Conservation (phyloP, 805 yeast species). For the Metschnikowia corniflorae region DNA sequence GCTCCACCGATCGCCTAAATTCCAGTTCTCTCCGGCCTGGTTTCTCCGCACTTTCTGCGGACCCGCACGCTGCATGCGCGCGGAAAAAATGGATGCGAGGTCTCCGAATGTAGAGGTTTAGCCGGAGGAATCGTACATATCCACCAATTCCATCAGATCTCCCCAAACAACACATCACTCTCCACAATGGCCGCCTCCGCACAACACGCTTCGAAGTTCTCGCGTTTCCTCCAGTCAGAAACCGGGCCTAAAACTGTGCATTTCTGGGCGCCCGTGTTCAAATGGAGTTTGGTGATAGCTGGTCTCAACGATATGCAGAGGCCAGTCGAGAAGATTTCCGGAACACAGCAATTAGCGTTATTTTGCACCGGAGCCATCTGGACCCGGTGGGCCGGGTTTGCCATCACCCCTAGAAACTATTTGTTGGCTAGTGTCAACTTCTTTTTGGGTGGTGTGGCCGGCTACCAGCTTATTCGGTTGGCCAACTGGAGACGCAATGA, state of each 20-base stretch:
- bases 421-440: slow-evolving; percentile 90
- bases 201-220: slow-evolving; percentile 51
- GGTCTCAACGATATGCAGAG: slow-evolving; percentile 83
- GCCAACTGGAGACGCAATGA: slow-evolving; percentile 55
- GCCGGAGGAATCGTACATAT: too few relatives aligned
- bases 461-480: slow-evolving; percentile 74
- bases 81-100: too few relatives aligned
- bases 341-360: slow-evolving; percentile 83
- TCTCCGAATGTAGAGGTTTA: too few relatives aligned
- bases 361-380: slow-evolving; percentile 91
- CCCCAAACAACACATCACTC: too few relatives aligned
- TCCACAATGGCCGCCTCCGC: slow-evolving; percentile 26
- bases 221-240: slow-evolving; percentile 72
- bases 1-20: too few relatives aligned
- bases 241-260: slow-evolving; percentile 98
- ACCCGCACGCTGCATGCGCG: too few relatives aligned
- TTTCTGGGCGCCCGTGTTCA: slow-evolving; percentile 73
- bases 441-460: slow-evolving; percentile 88
- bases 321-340: slow-evolving; percentile 89
- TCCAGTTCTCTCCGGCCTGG: too few relatives aligned
- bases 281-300: slow-evolving; percentile 90
- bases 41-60: too few relatives aligned
- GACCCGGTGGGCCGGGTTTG: slow-evolving; percentile 95
- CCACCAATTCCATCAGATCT: too few relatives aligned
- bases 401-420: slow-evolving; percentile 82